Evolutionary conservation across 78 protist species (phyloP), one percentile per base, ranked within the genome.

Genomic region (Dictyostelium firmibasis): DNA sequence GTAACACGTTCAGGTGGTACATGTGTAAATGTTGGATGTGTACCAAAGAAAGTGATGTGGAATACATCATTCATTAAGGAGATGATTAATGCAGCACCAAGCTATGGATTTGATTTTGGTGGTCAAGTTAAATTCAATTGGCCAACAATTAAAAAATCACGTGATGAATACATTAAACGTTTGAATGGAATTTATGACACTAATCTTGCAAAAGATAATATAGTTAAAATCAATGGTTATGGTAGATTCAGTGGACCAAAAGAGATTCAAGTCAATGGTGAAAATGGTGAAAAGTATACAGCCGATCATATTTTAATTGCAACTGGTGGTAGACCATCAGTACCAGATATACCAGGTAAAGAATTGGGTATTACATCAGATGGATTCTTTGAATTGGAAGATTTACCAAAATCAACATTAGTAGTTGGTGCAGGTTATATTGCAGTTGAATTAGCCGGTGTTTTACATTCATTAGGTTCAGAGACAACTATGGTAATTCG

Each of bases 11-110:
- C 95, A 60, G 98, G 98, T 38, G 98, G 98, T 27, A 98, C 99
- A 3, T 98, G 99, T 92, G 99, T 98, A 85, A 98, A 98, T 76
- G 98, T 98, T 5, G 99, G 99, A 29, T 98, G 99, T 84, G 99
- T 98, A 25, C 99, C 99, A 70, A 98, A 98, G 96, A 98, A 98
- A 96, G 96, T 97, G 16, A 97, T 98, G 98, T 97, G 84, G 83
- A 86, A 91, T 77, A 89, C 97, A 33, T 96, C 97, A 8, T n/a
- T 67, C 41, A 33, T 85, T 10, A 75, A 62, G n/a, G 96, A 93
- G 23, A 31, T 64, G 23, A 33, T 96, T 38, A 81, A 84, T n/a
- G 97, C 91, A 29, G 93, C 95, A 11, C 50, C 72, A 5, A 89
- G 33, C 13, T 98, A 97, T 75, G 99, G 99, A 0, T 92, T 97